phyloP scores from a whole-genome alignment of 306 rosid species.

The Prunus davidiana region DNA sequence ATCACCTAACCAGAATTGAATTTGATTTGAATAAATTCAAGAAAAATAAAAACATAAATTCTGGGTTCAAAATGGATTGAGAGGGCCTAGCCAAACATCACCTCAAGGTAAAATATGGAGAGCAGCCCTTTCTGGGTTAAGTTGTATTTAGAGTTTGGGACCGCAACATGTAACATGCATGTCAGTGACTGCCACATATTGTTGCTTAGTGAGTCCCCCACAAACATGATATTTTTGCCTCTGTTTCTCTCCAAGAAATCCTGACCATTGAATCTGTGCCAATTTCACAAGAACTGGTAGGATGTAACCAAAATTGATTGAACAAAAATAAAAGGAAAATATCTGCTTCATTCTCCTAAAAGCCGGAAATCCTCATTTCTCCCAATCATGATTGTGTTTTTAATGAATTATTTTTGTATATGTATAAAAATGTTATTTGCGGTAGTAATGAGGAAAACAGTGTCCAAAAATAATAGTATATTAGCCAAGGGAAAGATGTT shows the following conservation, averaged over 20 bases:
- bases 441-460: no score
- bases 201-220: constrained; percentile 79
- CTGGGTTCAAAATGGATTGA: not conserved
- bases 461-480: no score
- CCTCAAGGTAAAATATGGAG: constrained; percentile 42
- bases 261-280: constrained; percentile 53
- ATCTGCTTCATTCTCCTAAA: no score
- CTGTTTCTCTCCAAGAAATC: constrained; percentile 54
- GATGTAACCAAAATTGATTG: not conserved
- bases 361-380: no score
- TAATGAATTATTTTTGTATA: no score
- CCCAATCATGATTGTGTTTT: no score
- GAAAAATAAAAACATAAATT: not conserved
- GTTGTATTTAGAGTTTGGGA: constrained; percentile 44
- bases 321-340: no score
- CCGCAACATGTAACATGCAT: constrained; percentile 59
- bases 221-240: constrained; percentile 64
- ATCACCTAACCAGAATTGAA: not conserved
- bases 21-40: not conserved
- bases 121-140: constrained; percentile 23
- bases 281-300: not conserved
- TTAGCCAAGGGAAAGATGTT: no score
- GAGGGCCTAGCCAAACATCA: constrained; percentile 1
- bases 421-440: no score
- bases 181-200: constrained; percentile 81